phyloP scores from a whole-genome alignment of 2,329 filamentous ascomycete genomes.

The Atkinsonella hypoxylon region DNA sequence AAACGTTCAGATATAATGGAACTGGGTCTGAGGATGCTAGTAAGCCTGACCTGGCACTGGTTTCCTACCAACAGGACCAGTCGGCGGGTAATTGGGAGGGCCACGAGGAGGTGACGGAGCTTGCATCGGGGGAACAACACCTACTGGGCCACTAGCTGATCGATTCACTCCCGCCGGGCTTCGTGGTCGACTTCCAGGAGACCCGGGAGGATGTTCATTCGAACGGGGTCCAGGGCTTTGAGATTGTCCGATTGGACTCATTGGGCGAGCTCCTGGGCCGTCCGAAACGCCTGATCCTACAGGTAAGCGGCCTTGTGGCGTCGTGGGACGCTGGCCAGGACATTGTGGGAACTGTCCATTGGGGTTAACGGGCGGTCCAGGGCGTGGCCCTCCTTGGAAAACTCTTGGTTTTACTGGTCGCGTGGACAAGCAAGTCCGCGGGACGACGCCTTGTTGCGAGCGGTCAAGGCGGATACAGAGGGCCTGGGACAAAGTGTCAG shows the following conservation, averaged over 20 bases:
- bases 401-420: constrained; percentile 79
- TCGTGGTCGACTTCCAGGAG: constrained; percentile 23
- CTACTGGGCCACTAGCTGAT: constrained; percentile 30
- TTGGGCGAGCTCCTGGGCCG: constrained; percentile 19
- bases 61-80: constrained; percentile 38
- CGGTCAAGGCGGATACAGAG: constrained; percentile 86
- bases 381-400: constrained; percentile 34
- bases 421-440: constrained; percentile 84
- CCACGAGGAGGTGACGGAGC: constrained; percentile 19
- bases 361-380: constrained; percentile 40
- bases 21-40: constrained; percentile 13
- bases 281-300: constrained; percentile 12
- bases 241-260: constrained; percentile 28
- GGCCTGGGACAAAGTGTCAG: constrained; percentile 33
- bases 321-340: constrained; percentile 22
- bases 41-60: constrained; percentile 45
- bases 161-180: constrained; percentile 30
- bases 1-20: not conserved
- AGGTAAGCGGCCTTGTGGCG: constrained; percentile 11
- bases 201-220: constrained; percentile 15
- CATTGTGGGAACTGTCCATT: constrained; percentile 13
- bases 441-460: constrained; percentile 83
- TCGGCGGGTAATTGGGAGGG: constrained; percentile 26
- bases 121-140: constrained; percentile 36
- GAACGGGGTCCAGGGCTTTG: constrained; percentile 1